Conservation (phyloP, 306 rosid genomes). For the Prunus mira region DNA sequence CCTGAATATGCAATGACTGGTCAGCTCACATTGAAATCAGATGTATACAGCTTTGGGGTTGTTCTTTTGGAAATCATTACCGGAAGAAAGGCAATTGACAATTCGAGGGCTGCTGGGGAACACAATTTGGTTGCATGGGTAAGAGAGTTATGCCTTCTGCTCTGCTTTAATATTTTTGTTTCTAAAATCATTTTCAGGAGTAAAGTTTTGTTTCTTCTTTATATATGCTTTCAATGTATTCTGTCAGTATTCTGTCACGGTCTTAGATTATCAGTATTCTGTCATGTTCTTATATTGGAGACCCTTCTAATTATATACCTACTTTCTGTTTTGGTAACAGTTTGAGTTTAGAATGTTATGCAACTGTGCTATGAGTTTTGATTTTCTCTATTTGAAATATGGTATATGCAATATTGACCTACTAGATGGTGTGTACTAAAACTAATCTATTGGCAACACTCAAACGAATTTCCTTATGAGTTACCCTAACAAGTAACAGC, state of each 20-base stretch:
- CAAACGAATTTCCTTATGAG: neutral
- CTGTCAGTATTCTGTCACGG: neutral
- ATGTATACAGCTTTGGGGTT: conserved; percentile 60
- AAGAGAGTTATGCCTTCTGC: conserved; percentile 16
- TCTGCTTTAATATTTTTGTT: neutral
- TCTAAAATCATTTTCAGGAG: neutral
- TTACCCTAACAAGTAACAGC: neutral
- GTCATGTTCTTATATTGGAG: neutral
- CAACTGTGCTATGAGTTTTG: neutral
- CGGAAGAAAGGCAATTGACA: conserved; percentile 57
- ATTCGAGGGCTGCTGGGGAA: conserved; percentile 46
- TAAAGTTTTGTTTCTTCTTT: neutral
- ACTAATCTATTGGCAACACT: neutral
- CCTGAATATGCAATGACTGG: conserved; percentile 69
- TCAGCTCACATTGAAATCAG: conserved; percentile 57
- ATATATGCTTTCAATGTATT: neutral
- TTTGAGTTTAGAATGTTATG: neutral
- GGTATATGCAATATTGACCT: neutral
- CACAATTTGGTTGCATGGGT: conserved; percentile 60
- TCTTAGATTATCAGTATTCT: neutral
- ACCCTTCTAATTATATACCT: neutral
- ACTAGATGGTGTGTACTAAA: neutral
- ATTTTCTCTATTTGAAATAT: too few relatives aligned
- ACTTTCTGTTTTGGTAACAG: neutral
- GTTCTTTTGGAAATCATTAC: conserved; percentile 57